A percentile compares a stretch with the other conserved stretches of the same genome.
Conservation (phyloP, 2,329 filamentous ascomycete species). For the Furcasterigmium furcatum region DNA sequence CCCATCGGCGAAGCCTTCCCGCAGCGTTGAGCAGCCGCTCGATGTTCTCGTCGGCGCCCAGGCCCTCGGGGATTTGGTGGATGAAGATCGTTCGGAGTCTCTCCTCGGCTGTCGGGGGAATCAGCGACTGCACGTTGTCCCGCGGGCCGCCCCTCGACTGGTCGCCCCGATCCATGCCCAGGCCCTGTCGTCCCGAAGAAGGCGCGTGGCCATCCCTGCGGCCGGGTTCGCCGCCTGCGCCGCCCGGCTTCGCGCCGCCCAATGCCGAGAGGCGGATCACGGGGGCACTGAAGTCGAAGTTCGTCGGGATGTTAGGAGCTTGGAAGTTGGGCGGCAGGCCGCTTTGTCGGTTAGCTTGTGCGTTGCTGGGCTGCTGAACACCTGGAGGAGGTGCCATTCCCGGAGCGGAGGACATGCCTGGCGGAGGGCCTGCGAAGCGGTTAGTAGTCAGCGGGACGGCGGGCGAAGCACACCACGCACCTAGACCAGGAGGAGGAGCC, state of each 20-base stretch:
- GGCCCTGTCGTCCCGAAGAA: constrained; percentile 39
- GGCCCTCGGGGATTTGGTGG: constrained; percentile 76
- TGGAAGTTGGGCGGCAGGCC: constrained; percentile 82
- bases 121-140: constrained; percentile 67
- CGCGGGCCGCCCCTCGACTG: constrained; percentile 63
- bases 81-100: constrained; percentile 89
- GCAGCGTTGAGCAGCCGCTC: constrained; percentile 76
- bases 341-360: constrained; percentile 76
- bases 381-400: constrained; percentile 77
- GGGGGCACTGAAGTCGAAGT: constrained; percentile 97
- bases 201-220: constrained; percentile 42
- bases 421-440: constrained; percentile 59
- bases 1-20: constrained; percentile 81
- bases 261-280: constrained; percentile 90
- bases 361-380: constrained; percentile 69
- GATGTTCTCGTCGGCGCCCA: constrained; percentile 73
- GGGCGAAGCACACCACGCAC: constrained; percentile 46
- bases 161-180: constrained; percentile 65
- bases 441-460: constrained; percentile 7
- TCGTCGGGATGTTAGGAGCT: constrained; percentile 86
- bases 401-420: constrained; percentile 76
- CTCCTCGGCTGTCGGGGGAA: constrained; percentile 85
- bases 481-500: constrained; percentile 78
- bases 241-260: constrained; percentile 57
- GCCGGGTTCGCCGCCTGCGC: constrained; percentile 28